Evolutionary conservation across 495 filamentous ascomycete species (phyloP), one percentile per base, ranked within the genome.

Genomic region (Penicillium coffeae): DNA sequence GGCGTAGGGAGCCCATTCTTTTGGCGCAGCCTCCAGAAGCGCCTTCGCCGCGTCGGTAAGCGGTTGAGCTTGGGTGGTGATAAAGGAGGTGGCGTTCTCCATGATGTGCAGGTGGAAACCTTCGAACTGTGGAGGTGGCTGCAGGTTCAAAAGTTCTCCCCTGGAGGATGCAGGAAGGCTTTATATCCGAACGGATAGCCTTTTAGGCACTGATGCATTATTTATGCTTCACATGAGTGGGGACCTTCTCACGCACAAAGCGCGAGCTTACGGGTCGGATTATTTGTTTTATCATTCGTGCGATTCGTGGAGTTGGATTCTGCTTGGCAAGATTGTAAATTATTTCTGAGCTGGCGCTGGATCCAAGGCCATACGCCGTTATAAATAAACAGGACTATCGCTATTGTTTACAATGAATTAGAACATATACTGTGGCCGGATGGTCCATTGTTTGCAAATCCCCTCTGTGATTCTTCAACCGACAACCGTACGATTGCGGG

Each of bases 1-100:
- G 16, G 58, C 42, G 47, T 62, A 71, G 14, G 59, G 52, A 35
- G 65, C 35, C 38, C 66, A 43, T 38, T 63, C 41, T 10, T 52
- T 51, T 10, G 54, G 48, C 5, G 53, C 10, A 16, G 47, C n/a
- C n/a, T 47, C 35, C 0, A 60, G 42, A 22, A 64, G 21, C 8
- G 45, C 36, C 6, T 4, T 41, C 3, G 30, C 45, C 1, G 45
- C 12, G 16, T 44, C 42, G 2, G 44, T 21, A 8, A 52, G 45
- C 9, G 48, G 46, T 16, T 42, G 38, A 33, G 14, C 18, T 30
- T 30, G 25, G 25, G 35, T 7, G n/a, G 20, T 38, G 3, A 37
- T 21, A 8, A 44, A 13, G 3, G 33, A 25, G 4, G 47, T 48
- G 35, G 12, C 30, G 49, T 49, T 44, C n/a, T 59, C 42, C 56